Evolutionary conservation across 108 stramenopile species (phyloP), one percentile per base, ranked within the genome.

Genomic region (Asterionellopsis glacialis): DNA sequence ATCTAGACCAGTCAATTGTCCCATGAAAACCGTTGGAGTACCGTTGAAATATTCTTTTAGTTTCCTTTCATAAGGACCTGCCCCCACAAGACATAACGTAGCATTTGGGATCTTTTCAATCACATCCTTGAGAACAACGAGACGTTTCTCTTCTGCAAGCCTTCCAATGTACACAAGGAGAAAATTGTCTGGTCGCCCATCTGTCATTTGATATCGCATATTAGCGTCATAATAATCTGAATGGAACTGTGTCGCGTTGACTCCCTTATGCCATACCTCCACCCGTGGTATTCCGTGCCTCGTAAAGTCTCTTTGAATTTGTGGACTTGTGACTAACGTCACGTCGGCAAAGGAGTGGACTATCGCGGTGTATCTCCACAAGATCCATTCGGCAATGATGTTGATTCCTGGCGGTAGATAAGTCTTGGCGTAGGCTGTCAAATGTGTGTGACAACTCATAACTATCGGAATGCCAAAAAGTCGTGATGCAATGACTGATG

Each of bases 141-240:
- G 55, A n/a, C 94, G 66, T 61, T 95, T 97, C 73, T 97, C 97
- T 9, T 72, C 71, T 0, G 85, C 94, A 24, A 97, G 63, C 33
- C 97, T 70, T 23, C 97, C 97, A 6, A 97, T 83, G 68, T 96
- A 95, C 9, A 96, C 84, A 52, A 97, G 51, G 11, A 95, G 58
- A 41, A 93, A 91, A 48, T 91, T 85, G 27, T 89, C 82, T 5
- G 78, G 74, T 64, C 87, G 53, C 4, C 82, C 89, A 43, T 81
- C 74, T 2, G 83, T 69, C 75, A 97, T 90, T 47, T 53, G 42
- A 0, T 45, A 12, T 39, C 95, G 74, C 83, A 89, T 91, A 44
- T 59, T 70, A 9, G 39, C 60, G 24, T 54, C 52, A 33, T 53
- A 12, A 58, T 79, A 93, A 16, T 65, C 65, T 0, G 96, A 95